Evolutionary conservation across 2,329 filamentous ascomycete species (phyloP).

Genomic region (Penicillium palitans): DNA sequence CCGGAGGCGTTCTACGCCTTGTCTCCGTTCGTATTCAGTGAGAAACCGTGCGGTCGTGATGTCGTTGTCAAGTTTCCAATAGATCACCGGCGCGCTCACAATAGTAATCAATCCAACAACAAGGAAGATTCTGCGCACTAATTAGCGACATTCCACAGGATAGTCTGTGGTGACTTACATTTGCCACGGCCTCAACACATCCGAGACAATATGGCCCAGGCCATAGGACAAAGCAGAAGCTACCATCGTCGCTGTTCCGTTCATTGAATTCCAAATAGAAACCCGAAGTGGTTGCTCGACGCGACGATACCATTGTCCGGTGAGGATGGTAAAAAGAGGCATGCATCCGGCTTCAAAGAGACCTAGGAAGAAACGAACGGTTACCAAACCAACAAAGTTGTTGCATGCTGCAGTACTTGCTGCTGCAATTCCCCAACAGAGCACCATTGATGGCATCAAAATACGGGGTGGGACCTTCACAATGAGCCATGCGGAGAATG

Average conservation of each 20-base stretch:
- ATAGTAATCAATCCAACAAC: background rate
- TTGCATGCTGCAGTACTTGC: background rate
- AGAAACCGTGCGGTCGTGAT: background rate
- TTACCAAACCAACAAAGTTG: background rate
- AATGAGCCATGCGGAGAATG: conserved; percentile 2
- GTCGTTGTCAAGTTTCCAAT: background rate
- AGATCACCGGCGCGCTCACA: background rate
- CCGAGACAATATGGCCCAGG: background rate
- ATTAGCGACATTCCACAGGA: background rate
- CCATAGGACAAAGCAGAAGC: background rate
- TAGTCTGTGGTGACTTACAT: background rate
- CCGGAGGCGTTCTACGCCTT: background rate
- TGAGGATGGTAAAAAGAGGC: background rate
- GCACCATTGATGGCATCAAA: conserved; percentile 2
- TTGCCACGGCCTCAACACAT: background rate
- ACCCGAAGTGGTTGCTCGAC: background rate
- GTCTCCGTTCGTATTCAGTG: background rate
- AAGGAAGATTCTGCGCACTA: background rate
- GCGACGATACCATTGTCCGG: background rate
- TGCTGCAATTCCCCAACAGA: background rate
- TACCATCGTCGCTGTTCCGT: background rate
- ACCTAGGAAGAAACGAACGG: background rate
- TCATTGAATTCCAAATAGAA: background rate
- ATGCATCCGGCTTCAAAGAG: background rate
- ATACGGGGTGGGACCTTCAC: background rate